These are phyloP conservation scores for Venturia carpophila DNA, from an alignment of 2,329 filamentous ascomycete species.

Conservation along the genomic window DNA sequence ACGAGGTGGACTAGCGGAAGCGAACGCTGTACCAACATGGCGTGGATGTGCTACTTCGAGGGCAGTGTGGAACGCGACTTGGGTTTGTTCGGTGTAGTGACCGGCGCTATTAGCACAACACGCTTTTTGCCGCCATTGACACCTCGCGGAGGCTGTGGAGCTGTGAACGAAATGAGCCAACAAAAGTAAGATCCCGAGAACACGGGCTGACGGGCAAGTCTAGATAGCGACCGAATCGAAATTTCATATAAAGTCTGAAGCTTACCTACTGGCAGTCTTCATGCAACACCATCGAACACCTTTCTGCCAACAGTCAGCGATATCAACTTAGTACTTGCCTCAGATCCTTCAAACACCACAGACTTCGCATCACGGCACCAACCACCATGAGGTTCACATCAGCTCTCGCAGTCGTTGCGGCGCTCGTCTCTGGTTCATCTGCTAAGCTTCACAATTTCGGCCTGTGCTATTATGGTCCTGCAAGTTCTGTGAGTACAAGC, in stretches of 20 bases:
- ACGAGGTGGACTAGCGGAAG: background rate
- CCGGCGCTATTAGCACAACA: background rate
- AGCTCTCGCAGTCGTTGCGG: background rate
- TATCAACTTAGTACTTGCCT: background rate
- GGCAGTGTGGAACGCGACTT: background rate
- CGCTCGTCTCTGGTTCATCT: background rate
- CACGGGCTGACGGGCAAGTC: background rate
- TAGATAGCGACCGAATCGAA: background rate
- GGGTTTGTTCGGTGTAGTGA: background rate
- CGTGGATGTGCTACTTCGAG: background rate
- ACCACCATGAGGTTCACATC: background rate
- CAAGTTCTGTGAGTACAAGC: background rate
- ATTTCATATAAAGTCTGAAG: conserved; percentile 1
- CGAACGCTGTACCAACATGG: background rate
- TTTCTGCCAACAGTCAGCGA: background rate
- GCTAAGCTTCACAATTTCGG: background rate
- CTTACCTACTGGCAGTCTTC: background rate
- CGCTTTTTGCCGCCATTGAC: background rate
- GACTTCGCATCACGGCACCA: background rate
- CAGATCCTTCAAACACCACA: background rate
- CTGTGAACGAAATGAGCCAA: conserved; percentile 2
- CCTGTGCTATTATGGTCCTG: background rate
- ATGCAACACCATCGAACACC: background rate
- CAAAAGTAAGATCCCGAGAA: background rate
- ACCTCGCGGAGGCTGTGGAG: conserved; percentile 1